Conservation (phyloP, 2,329 filamentous ascomycete species). For the Podosphaera fusca region DNA sequence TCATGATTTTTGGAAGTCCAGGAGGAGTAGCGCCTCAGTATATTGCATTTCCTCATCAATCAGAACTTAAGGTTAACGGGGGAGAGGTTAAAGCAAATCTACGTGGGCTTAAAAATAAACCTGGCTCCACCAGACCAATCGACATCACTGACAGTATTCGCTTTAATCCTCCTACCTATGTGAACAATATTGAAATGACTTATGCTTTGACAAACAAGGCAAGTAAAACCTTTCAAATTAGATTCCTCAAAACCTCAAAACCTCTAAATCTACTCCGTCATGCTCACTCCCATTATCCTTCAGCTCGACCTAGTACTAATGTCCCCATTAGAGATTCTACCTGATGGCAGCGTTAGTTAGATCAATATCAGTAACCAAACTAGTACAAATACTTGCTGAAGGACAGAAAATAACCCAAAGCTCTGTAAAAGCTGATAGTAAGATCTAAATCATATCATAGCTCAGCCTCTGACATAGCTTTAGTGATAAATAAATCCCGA, state of each 20-base stretch:
- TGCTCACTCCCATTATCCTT: constrained; percentile 9
- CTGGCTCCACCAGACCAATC: constrained; percentile 77
- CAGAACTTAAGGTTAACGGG: constrained; percentile 75
- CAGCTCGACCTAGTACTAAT: constrained; percentile 2
- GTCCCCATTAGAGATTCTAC: constrained; percentile 38
- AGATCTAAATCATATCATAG: constrained; percentile 14
- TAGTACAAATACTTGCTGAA: constrained; percentile 43
- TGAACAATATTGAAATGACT: constrained; percentile 62
- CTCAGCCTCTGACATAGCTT: background rate
- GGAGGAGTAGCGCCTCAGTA: constrained; percentile 44
- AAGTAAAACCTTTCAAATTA: constrained; percentile 15
- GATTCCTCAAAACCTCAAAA: constrained; percentile 1
- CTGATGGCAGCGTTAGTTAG: constrained; percentile 56
- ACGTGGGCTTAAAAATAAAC: constrained; percentile 85
- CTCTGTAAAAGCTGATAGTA: constrained; percentile 66
- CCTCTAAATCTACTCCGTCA: background rate
- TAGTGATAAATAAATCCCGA: constrained; percentile 59
- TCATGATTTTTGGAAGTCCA: constrained; percentile 66
- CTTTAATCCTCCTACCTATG: constrained; percentile 36
- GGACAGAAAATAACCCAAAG: constrained; percentile 56
- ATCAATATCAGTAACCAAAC: constrained; percentile 43
- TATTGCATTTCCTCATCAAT: constrained; percentile 74
- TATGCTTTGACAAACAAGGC: constrained; percentile 84
- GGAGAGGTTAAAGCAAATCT: constrained; percentile 82
- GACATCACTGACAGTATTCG: constrained; percentile 66